Base-by-base conservation (phyloP, 129 eudicot species). In the Artemisia annua region DNA sequence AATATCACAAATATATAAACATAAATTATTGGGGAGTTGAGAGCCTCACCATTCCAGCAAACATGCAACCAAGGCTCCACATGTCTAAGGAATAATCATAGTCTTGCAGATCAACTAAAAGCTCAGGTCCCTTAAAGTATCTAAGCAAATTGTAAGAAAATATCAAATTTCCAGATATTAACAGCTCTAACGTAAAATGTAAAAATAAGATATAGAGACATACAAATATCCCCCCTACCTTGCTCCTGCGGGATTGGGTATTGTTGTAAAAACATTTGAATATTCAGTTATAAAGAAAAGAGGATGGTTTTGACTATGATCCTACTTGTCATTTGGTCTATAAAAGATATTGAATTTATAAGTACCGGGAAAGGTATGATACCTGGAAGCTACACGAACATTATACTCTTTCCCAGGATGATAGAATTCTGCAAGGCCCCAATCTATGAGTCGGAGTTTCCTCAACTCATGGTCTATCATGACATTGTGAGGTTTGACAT, bases 51-150 rank as follows among this genome's bases (percentile, higher is more conserved):
- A 95, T 95, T 82, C 97, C 97, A 53, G 99, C 99, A 90, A 95
- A 90, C 99, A 95, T 95, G 84, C 97, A 90, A 63, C 97, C 97
- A 62, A 95, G 95, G 83, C 99, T 95, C 99, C 99, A 95, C 97
- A 95, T 81, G 72, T 95, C 99, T 83, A 95, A 79, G 10, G 99
- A 90, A 79, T 95, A 95, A 82, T 95, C 99, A 78, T 95, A 95
- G 71, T 95, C 99, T 95, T 95, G 99, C 74, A 90, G 81, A 82
- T 95, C 99, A 79, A 95, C 99, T 48, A 95, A 89, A 78, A 95
- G 99, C 80, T 95, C 99, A 15, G 99, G 99, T 39, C 99, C 99
- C 84, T 95, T 95, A 65, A 90, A 95, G 84, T 91, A 95, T 80
- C 99, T 95, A 86, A 71, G 28, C 28, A 66, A 3, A 75, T 32